These are phyloP conservation scores for Crithidia expoeki DNA, from an alignment of 208 protist genomes.

Conservation along the genomic window DNA sequence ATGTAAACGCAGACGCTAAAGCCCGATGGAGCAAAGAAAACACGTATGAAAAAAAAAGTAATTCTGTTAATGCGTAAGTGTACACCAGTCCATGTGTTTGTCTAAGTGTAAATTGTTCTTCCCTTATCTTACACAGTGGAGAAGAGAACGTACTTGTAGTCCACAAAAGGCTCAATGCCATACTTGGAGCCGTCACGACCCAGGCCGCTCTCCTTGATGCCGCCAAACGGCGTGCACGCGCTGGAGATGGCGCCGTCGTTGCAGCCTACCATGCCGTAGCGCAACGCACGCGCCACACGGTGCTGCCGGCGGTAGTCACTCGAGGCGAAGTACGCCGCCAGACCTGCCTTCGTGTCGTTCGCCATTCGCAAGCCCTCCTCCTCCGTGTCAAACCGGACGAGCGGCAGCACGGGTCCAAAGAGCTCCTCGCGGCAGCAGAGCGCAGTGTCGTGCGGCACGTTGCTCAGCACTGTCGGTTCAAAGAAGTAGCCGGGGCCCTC, in stretches of 20 bases:
- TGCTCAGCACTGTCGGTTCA: constrained; percentile 80
- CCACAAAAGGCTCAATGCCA: constrained; percentile 85
- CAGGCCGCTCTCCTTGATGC: constrained; percentile 90
- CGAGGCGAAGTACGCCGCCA: constrained; percentile 85
- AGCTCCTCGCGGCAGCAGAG: constrained; percentile 83
- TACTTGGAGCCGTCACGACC: constrained; percentile 91
- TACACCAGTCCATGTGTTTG: neutral
- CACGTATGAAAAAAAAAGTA: constrained; percentile 2
- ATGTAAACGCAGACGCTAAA: no score
- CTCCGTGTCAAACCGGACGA: constrained; percentile 76
- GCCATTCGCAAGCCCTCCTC: constrained; percentile 73
- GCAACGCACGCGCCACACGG: constrained; percentile 59
- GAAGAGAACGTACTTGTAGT: constrained; percentile 84
- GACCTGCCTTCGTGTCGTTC: constrained; percentile 77
- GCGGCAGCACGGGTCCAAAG: constrained; percentile 90
- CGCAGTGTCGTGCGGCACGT: constrained; percentile 59
- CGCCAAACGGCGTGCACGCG: constrained; percentile 85
- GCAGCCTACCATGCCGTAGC: constrained; percentile 87
- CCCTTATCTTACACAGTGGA: constrained; percentile 49
- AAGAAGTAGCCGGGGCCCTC: constrained; percentile 76
- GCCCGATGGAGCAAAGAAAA: no score
- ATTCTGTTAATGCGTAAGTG: neutral
- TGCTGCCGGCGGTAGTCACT: constrained; percentile 72
- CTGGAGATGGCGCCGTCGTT: constrained; percentile 73
- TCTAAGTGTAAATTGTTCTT: neutral